Evolutionary conservation across 768 basidiomycete genomes (phyloP), one percentile per base, ranked within the genome.

Genomic region (Lactarius deliciosus): DNA sequence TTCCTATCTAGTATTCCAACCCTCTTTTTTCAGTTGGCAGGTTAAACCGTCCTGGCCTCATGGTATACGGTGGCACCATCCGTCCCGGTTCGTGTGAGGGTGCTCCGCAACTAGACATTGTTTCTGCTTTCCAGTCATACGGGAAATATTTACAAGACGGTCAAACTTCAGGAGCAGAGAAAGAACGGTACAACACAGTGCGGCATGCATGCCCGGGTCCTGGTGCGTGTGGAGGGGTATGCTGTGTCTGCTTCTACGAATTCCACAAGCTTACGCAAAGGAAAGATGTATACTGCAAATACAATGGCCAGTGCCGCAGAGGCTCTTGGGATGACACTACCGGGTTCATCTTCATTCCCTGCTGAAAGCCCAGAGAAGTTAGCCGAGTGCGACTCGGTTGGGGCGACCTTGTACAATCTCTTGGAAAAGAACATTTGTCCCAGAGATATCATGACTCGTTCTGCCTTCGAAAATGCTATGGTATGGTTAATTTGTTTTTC

Each of bases 381-480:
- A 59, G 81, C 83, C 45, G 97, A 99, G 77, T 96, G 92, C 76
- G 85, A 86, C 65, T 81, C 85, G 8, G 81, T 94, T 59, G 97
- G 97, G 47, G 75, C 82, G 36, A 86, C 83, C n/a, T 95, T 99
- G 89, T 82, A 85, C 72, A 87, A 90, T 74, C 85, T 99, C 59
- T 80, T 98, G 61, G 90, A 90, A 76, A 88, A 94, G 78, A 94
- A 97, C 79, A 90, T 98, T 73, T 82, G 92, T 54, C 97, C 97
- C 4, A 81, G 91, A 59, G 90, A 98, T 73, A 98, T 99, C 78
- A 98, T 98, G 96, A 98, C 95, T 20, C 86, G 90, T 11, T 85
- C 90, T 22, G 96, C 97, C 11, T 98, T 98, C 72, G 97, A 98
- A 79, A 98, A 98, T 77, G 96, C 97, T 5, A 96, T 98, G 86